Conservation (phyloP, 768 basidiomycete species). For the Rhizopogon vesiculosus region DNA sequence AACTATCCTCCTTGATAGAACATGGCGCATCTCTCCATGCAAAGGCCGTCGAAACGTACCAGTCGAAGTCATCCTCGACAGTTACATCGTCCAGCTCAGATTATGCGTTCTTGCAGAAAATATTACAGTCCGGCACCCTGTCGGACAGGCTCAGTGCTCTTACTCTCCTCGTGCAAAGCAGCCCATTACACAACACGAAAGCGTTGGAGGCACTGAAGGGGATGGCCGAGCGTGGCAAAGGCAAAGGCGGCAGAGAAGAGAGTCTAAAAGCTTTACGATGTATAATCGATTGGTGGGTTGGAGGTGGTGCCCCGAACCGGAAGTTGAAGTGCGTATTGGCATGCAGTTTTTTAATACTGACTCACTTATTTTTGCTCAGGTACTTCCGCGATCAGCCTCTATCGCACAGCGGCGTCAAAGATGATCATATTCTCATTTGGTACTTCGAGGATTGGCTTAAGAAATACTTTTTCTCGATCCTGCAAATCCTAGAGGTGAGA, state of each 20-base stretch:
- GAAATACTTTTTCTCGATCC: slow-evolving; percentile 89
- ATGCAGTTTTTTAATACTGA: not conserved
- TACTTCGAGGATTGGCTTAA: slow-evolving; percentile 98
- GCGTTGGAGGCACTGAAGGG: slow-evolving; percentile 70
- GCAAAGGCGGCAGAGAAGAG: slow-evolving; percentile 90
- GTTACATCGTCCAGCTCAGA: slow-evolving; percentile 56
- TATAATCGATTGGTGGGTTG: slow-evolving; percentile 96
- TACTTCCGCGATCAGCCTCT: slow-evolving; percentile 90
- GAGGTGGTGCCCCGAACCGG: slow-evolving; percentile 82
- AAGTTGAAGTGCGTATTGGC: slow-evolving; percentile 69
- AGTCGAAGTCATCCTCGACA: slow-evolving; percentile 45
- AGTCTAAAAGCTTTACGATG: slow-evolving; percentile 86
- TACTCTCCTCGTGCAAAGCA: slow-evolving; percentile 83
- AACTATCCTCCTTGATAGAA: slow-evolving; percentile 39
- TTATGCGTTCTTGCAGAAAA: slow-evolving; percentile 74
- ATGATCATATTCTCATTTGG: slow-evolving; percentile 74
- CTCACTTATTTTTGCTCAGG: slow-evolving; percentile 33
- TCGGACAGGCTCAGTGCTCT: slow-evolving; percentile 90
- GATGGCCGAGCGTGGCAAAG: slow-evolving; percentile 75
- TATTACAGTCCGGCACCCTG: slow-evolving; percentile 84
- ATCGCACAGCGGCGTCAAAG: slow-evolving; percentile 55
- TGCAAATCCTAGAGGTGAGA: slow-evolving; percentile 84
- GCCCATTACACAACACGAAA: slow-evolving; percentile 80
- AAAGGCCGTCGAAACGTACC: slow-evolving; percentile 39
- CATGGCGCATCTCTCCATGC: slow-evolving; percentile 47